Evolutionary conservation across 2,329 filamentous ascomycete genomes (phyloP), one percentile per base, ranked within the genome.

Genomic region (Paracamarosporium sp.): DNA sequence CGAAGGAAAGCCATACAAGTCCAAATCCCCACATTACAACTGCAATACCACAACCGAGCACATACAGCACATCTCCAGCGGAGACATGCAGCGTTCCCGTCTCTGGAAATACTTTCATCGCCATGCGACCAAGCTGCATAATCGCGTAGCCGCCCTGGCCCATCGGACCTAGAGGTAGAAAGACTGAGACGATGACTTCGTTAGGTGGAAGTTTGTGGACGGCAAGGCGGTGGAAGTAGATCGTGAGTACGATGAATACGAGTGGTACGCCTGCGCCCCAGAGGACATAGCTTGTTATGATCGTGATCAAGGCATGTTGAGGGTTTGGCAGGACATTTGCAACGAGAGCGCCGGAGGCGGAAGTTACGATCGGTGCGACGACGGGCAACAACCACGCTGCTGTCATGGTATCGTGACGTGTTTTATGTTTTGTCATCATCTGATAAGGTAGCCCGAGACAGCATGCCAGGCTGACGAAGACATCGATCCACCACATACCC

Each of bases 161-260:
- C 0, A 89, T 75, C 0, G 87, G 87, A 0, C 88, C 87, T 1
- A 90, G 78, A 1, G 88, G 87, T 0, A 90, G 75, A 62, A 90
- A 88, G 15, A 86, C 82, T 11, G 83, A 87, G 17, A 89, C 86
- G 50, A 90, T 87, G 55, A 86, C 83, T 67, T 89, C 88, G 50
- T 83, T 80, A 0, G 86, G 82, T 0, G 87, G 87, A 20, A 89
- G 80, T 33, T 85, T 84, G 72, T 90, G 83, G 7, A 90, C 70
- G 4, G 83, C 85, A 13, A 91, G 77, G 20, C 88, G 84, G 63
- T 88, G 85, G 68, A 89, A 89, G 73, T 90, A 90, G 9, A 90
- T 80, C 2, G 83, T 85, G 35, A 90, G 75, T 30, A 89, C 81
- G 53, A 82, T 79, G 67, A 86, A 81, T 2, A 86, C 83, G 56